phyloP scores from a whole-genome alignment of 1,284 basidiomycete species.

The Rugiboletus extremiorientalis region DNA sequence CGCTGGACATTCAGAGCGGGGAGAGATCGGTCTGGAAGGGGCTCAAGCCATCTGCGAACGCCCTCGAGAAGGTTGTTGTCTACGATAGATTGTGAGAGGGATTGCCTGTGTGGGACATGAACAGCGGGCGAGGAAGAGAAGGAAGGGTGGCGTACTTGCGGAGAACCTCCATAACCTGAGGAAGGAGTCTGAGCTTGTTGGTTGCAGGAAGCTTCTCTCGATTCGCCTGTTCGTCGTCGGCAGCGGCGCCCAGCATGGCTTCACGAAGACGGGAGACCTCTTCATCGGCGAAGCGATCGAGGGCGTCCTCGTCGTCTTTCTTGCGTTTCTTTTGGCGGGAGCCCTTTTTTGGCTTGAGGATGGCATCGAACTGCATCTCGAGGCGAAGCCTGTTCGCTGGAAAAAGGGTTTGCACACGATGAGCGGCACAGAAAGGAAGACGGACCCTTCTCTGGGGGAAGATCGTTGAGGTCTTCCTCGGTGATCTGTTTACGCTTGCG shows the following conservation, averaged over 20 bases:
- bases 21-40: constrained; percentile 88
- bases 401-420: background rate
- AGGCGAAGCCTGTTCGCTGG: constrained; percentile 62
- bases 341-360: constrained; percentile 77
- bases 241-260: constrained; percentile 86
- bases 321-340: constrained; percentile 68
- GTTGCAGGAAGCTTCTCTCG: constrained; percentile 82
- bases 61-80: constrained; percentile 95
- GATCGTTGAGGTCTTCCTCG: constrained; percentile 60
- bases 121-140: background rate
- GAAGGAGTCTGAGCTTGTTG: constrained; percentile 82
- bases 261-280: constrained; percentile 85
- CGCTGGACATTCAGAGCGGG: constrained; percentile 96
- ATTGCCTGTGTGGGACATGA: constrained; percentile 51
- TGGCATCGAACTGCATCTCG: constrained; percentile 78
- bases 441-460: constrained; percentile 73
- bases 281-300: constrained; percentile 91
- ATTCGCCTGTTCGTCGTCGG: constrained; percentile 84
- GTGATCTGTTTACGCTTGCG: constrained; percentile 47
- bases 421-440: constrained; percentile 17
- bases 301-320: constrained; percentile 70
- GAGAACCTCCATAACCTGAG: constrained; percentile 89
- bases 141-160: constrained; percentile 70
- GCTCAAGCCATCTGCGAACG: constrained; percentile 92
- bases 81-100: constrained; percentile 89